Conservation (phyloP, 495 filamentous ascomycete genomes). For the Venustampulla echinocandica region DNA sequence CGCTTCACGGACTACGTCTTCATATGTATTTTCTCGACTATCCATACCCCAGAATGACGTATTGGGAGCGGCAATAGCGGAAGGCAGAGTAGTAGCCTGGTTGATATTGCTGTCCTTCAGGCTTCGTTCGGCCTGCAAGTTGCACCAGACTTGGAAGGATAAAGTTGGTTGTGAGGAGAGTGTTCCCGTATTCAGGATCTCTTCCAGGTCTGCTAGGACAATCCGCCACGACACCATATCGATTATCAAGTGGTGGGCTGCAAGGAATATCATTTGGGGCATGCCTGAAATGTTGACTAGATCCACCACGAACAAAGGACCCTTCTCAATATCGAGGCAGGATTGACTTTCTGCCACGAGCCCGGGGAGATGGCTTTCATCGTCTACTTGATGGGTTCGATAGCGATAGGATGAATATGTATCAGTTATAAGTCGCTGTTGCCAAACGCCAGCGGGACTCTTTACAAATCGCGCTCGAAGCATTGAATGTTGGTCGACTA, state of each 20-base stretch:
- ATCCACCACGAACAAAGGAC: slow-evolving; percentile 37
- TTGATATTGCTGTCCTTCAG: background rate
- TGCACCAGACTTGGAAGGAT: slow-evolving; percentile 58
- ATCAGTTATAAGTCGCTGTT: slow-evolving; percentile 24
- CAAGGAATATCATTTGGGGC: slow-evolving; percentile 50
- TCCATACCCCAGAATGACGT: slow-evolving; percentile 46
- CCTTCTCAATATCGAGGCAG: slow-evolving; percentile 29
- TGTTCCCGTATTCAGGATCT: slow-evolving; percentile 44
- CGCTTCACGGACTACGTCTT: slow-evolving; percentile 37
- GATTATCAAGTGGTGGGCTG: slow-evolving; percentile 58
- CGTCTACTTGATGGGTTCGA: slow-evolving; percentile 9
- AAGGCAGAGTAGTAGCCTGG: background rate
- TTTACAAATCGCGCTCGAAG: slow-evolving; percentile 1
- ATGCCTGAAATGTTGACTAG: slow-evolving; percentile 41
- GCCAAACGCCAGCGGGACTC: slow-evolving; percentile 28
- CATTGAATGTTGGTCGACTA: slow-evolving; percentile 35
- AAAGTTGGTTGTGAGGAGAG: slow-evolving; percentile 36
- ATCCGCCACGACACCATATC: slow-evolving; percentile 64
- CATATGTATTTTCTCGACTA: slow-evolving; percentile 33
- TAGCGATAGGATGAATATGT: slow-evolving; percentile 12
- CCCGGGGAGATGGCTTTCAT: background rate
- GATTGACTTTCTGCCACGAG: slow-evolving; percentile 18
- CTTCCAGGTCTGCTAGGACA: slow-evolving; percentile 58
- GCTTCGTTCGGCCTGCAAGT: slow-evolving; percentile 32
- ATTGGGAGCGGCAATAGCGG: slow-evolving; percentile 21